phyloP scores from a whole-genome alignment of 257 asterid genomes.

The Salvia hispanica region DNA sequence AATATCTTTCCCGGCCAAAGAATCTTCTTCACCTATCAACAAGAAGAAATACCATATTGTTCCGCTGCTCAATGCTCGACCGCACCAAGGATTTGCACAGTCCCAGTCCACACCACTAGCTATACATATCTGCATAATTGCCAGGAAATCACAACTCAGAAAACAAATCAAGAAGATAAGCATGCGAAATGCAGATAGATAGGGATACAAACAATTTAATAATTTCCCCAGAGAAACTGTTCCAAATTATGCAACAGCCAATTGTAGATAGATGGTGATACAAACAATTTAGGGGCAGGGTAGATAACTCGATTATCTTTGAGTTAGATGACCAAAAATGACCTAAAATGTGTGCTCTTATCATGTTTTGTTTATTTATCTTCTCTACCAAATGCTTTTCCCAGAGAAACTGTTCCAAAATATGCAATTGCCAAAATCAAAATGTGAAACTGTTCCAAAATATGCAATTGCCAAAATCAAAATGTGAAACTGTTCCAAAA shows the following conservation, averaged over 20 bases:
- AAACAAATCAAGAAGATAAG: not conserved
- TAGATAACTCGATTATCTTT: too few species aligned
- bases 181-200: not conserved
- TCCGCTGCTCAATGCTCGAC: slow-evolving; percentile 20
- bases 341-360: too few species aligned
- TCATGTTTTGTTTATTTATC: too few species aligned
- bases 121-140: slow-evolving; percentile 45
- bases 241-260: too few species aligned
- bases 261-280: too few species aligned
- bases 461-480: slow-evolving; percentile 15
- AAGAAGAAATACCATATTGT: slow-evolving; percentile 22
- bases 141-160: slow-evolving; percentile 25
- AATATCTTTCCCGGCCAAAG: slow-evolving; percentile 23
- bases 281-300: too few species aligned
- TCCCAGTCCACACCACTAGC: slow-evolving; percentile 30
- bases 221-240: too few species aligned
- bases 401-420: not conserved
- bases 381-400: not conserved
- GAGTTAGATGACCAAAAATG: too few species aligned
- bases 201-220: not conserved
- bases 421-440: slow-evolving; percentile 15
- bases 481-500: not conserved
- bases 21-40: slow-evolving; percentile 38
- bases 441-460: not conserved
- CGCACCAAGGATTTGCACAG: slow-evolving; percentile 22